A percentile compares a stretch with the other conserved stretches of the same genome.
phyloP scores from a whole-genome alignment of 139 green algal genomes.

The Chlamydomonas applanata region DNA sequence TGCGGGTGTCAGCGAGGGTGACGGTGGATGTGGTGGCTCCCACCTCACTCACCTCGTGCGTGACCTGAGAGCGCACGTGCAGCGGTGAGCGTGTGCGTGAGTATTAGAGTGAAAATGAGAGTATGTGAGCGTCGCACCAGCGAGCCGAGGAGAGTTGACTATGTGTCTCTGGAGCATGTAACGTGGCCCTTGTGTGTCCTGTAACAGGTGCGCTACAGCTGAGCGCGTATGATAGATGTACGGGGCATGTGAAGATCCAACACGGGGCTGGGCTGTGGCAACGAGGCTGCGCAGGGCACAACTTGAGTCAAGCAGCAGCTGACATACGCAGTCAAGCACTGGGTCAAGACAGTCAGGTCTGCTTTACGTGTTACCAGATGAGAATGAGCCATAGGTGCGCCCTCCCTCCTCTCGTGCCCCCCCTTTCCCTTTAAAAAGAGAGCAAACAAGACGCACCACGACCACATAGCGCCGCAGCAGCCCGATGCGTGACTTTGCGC shows the following conservation, averaged over 20 bases:
- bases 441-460: constrained; percentile 32
- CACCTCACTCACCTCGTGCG: constrained; percentile 4
- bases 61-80: not conserved
- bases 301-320: not conserved
- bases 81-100: not conserved
- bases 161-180: not conserved
- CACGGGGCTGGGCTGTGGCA: too few relatives aligned
- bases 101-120: too few relatives aligned
- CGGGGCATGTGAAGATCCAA: too few relatives aligned
- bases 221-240: too few relatives aligned
- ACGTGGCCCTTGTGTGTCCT: too few relatives aligned
- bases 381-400: too few relatives aligned
- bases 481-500: constrained; percentile 57
- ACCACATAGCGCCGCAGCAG: constrained; percentile 61
- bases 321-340: too few relatives aligned
- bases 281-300: not conserved
- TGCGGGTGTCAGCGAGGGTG: not conserved
- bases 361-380: too few relatives aligned
- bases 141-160: not conserved
- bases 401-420: too few relatives aligned
- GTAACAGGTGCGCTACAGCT: too few relatives aligned
- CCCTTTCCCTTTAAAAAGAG: too few relatives aligned
- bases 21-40: not conserved
- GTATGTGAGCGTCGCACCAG: not conserved
- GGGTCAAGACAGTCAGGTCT: too few relatives aligned